Conservation (phyloP, 345 rosid genomes). For the Corymbia maculata region DNA sequence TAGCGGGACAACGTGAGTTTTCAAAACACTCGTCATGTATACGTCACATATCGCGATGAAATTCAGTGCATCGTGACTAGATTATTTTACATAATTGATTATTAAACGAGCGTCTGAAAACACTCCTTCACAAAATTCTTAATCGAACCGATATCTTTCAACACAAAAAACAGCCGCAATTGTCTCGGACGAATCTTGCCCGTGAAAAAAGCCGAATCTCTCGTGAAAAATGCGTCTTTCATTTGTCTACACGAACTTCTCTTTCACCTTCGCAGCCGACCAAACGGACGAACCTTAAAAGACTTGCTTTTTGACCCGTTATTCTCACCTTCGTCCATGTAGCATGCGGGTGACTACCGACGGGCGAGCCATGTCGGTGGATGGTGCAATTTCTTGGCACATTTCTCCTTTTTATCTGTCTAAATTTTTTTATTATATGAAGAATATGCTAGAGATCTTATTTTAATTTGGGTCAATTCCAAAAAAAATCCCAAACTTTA, state of each 20-base stretch:
- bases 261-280: neutral
- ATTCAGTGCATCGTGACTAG: neutral
- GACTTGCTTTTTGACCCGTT: neutral
- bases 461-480: no score
- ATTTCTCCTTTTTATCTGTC: neutral
- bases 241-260: neutral
- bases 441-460: neutral
- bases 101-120: rapidly evolving
- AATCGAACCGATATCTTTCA: neutral
- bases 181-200: neutral
- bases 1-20: neutral
- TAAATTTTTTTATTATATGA: neutral
- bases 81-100: neutral
- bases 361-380: neutral
- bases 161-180: neutral
- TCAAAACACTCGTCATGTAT: neutral
- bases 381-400: neutral
- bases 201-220: neutral
- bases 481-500: no score
- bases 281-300: neutral
- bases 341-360: neutral
- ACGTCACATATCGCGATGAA: rapidly evolving
- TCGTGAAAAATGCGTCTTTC: neutral
- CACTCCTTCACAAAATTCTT: neutral
- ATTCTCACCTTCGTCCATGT: neutral